A percentile compares a stretch with the other conserved stretches of the same genome.
These are phyloP conservation scores for Pyrenophora seminiperda DNA, from an alignment of 2,329 filamentous ascomycete species.

Conservation along the genomic window DNA sequence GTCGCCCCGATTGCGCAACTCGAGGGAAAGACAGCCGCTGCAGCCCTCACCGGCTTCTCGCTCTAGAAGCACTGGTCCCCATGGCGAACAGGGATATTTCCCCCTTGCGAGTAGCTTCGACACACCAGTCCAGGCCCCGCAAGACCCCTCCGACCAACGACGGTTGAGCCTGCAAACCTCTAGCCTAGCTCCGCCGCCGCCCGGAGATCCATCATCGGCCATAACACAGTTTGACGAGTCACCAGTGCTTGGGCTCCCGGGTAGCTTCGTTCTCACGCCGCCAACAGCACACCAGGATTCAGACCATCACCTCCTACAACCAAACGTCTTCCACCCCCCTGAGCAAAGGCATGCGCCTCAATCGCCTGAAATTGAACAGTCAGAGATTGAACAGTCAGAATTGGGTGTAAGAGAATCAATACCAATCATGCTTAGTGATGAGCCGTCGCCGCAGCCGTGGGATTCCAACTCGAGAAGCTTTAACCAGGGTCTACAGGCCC, in stretches of 20 bases:
- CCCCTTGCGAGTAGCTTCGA: conserved; percentile 19
- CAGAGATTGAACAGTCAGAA: conserved; percentile 52
- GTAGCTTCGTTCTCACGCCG: conserved; percentile 58
- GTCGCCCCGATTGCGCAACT: conserved; percentile 44
- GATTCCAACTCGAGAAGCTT: conserved; percentile 11
- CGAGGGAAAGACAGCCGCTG: conserved; percentile 40
- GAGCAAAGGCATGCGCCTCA: conserved; percentile 14
- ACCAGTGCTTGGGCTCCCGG: conserved; percentile 69
- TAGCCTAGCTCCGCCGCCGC: conserved; percentile 33
- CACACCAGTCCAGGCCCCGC: conserved; percentile 4
- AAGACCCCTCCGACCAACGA: conserved; percentile 18
- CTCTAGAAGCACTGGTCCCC: conserved; percentile 25
- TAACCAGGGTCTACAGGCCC: conserved; percentile 19
- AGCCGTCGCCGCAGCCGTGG: conserved; percentile 29
- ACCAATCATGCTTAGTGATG: conserved; percentile 59
- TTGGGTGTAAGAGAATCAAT: conserved; percentile 60
- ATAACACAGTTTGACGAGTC: conserved; percentile 62
- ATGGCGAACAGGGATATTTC: conserved; percentile 36
- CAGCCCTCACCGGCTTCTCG: conserved; percentile 32
- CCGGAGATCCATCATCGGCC: conserved; percentile 41
- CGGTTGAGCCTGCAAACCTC: conserved; percentile 37
- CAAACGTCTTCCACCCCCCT: conserved; percentile 34
- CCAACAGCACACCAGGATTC: conserved; percentile 25
- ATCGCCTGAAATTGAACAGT: conserved; percentile 39
- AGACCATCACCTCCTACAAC: conserved; percentile 36